Percentiles rank a stretch among this genome's conserved stretches.
Conservation (phyloP, 495 filamentous ascomycete genomes). For the Penicillium parvum region DNA sequence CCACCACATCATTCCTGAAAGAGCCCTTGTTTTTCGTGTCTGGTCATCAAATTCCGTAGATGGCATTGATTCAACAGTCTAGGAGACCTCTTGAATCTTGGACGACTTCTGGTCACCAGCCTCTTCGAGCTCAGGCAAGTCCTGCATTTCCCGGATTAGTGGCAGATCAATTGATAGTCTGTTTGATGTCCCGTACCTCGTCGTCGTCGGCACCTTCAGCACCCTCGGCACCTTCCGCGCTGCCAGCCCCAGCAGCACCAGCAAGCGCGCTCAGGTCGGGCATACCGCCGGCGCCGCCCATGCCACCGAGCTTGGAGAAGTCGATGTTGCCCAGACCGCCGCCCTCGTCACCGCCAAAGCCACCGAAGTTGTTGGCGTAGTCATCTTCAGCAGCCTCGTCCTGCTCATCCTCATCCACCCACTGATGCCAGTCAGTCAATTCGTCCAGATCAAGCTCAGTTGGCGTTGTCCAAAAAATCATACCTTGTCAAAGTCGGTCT, state of each 20-base stretch:
- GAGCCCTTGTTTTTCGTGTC: constrained; percentile 25
- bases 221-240: constrained; percentile 41
- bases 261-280: constrained; percentile 46
- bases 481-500: constrained; percentile 98
- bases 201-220: constrained; percentile 61
- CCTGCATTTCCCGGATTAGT: constrained; percentile 51
- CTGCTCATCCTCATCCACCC: constrained; percentile 99
- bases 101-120: constrained; percentile 39
- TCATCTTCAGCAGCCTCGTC: constrained; percentile 82
- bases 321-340: constrained; percentile 64
- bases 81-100: constrained; percentile 58
- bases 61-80: constrained; percentile 16
- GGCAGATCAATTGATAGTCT: constrained; percentile 32
- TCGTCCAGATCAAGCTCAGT: neutral
- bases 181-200: constrained; percentile 37
- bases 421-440: constrained; percentile 47
- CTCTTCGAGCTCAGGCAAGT: constrained; percentile 59
- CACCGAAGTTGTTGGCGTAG: constrained; percentile 62
- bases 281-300: constrained; percentile 37
- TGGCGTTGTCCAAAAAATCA: constrained; percentile 9
- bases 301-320: constrained; percentile 81
- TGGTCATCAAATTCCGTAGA: constrained; percentile 26
- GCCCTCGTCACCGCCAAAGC: constrained; percentile 58
- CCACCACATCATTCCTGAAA: constrained; percentile 11
- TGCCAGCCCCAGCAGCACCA: constrained; percentile 36